Base-by-base conservation (phyloP, 371 early-diverging fungal genomes). In the Lichtheimia hyalospora region DNA sequence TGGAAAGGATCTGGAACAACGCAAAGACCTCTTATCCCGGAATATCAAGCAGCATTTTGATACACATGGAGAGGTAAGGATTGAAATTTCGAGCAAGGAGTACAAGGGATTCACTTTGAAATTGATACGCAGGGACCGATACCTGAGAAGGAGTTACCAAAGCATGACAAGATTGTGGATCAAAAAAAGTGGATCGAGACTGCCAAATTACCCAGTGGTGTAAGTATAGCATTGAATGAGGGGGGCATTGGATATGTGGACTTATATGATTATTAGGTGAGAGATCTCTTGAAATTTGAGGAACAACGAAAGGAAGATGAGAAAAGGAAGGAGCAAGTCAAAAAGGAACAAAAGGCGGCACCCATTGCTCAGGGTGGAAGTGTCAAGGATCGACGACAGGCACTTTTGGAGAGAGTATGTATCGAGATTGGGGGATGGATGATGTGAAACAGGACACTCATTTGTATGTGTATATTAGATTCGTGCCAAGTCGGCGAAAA, bases 71-170 rank as follows among this genome's bases (percentile, higher is more conserved):
- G 62, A 70, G 64, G 71, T 68, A 61, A 50, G 20, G 12, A 8
- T 24, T 34, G 42, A 34, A 13, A 49, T 18, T 12, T 49, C 34
- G 7, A 20, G 24, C 12, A 23, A 15, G 15, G n/a, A 25, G 28
- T 0, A 10, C 3, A 34, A 24, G 52, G 40, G 27, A 25, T 20
- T 14, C 24, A 20, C 54, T 52, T 8, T 2, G 25, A 39, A 41
- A 40, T 16, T 7, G 24, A 41, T 59, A 69, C 63, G 54, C 55
- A 57, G 53, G 63, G 63, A 63, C 69, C 58, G 16, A 63, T 77
- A n/a, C 78, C 78, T n/a, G 73, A 74, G 58, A 60, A 53, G 21
- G 54, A 61, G 20, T 62, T 77, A 58, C 78, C 78, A 4, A 68
- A 64, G 24, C 54, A 70, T 12, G 52, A 56, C 7, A 56, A 63